phyloP scores from a whole-genome alignment of 2,329 filamentous ascomycete genomes.

The Penicillium sp. region DNA sequence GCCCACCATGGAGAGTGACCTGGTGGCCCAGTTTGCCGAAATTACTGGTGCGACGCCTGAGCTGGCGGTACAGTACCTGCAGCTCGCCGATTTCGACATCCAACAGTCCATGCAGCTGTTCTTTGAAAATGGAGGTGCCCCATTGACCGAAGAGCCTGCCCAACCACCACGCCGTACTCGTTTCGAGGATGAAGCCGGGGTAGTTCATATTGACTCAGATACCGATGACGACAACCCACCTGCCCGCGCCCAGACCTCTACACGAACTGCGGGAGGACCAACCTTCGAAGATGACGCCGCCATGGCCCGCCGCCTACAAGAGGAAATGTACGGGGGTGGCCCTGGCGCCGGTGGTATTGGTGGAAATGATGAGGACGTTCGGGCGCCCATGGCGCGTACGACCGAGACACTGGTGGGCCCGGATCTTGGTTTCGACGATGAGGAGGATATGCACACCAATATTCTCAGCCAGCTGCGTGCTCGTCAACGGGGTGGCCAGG shows the following conservation, averaged over 20 bases:
- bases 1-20: conserved; percentile 69
- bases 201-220: conserved; percentile 79
- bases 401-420: conserved; percentile 90
- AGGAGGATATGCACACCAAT: conserved; percentile 64
- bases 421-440: conserved; percentile 59
- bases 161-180: conserved; percentile 42
- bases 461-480: conserved; percentile 70
- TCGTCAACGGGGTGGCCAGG: conserved; percentile 47
- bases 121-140: conserved; percentile 80
- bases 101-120: conserved; percentile 87
- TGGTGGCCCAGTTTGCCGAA: conserved; percentile 75
- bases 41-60: conserved; percentile 78
- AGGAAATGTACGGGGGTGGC: conserved; percentile 78
- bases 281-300: conserved; percentile 87
- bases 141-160: conserved; percentile 57
- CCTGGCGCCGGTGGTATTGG: conserved; percentile 22
- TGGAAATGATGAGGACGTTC: conserved; percentile 66
- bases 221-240: conserved; percentile 72
- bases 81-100: conserved; percentile 81
- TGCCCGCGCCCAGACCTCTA: conserved; percentile 33
- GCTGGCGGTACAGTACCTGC: conserved; percentile 81
- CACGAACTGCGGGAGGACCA: conserved; percentile 50
- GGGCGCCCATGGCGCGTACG: conserved; percentile 88
- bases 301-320: conserved; percentile 88
- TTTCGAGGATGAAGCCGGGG: conserved; percentile 62